phyloP scores from a whole-genome alignment of 1,139 yeast genomes.

The Sugiyamaella grinbergsii region DNA sequence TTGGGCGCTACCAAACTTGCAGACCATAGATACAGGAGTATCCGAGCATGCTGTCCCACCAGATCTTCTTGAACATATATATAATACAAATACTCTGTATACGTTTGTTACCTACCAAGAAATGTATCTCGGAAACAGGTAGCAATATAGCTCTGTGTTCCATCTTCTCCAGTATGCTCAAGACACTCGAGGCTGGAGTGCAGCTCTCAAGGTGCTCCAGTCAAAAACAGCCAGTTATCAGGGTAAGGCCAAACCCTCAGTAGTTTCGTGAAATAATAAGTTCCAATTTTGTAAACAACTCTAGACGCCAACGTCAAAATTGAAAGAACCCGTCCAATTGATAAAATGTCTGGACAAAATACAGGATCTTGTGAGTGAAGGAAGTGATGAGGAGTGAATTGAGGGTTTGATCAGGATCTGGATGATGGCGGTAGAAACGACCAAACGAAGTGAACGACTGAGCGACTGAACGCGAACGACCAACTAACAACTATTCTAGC shows the following conservation, averaged over 20 bases:
- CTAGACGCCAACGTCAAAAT: neutral
- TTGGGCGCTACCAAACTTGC: too few species aligned
- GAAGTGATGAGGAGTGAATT: neutral
- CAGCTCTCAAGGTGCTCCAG: neutral
- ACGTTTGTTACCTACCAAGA: too few species aligned
- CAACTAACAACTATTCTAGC: conserved; percentile 14
- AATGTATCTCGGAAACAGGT: too few species aligned
- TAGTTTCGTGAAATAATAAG: neutral
- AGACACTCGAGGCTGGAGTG: neutral
- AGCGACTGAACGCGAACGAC: conserved; percentile 14
- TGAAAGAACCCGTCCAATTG: neutral
- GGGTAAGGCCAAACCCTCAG: neutral
- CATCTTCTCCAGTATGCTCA: too few species aligned
- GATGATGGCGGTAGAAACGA: too few species aligned
- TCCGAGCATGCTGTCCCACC: too few species aligned
- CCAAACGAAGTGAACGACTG: conserved; percentile 8
- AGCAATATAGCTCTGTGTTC: too few species aligned
- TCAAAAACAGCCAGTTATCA: neutral
- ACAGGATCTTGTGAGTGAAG: conserved; percentile 24
- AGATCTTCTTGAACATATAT: too few species aligned
- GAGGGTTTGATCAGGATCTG: neutral
- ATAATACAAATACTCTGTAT: too few species aligned
- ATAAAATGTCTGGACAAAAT: conserved; percentile 20
- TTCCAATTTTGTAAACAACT: neutral
- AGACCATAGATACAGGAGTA: neutral